Evolutionary conservation across 1,284 basidiomycete genomes (phyloP), one percentile per base, ranked within the genome.

Genomic region (Rhodotorula mucilaginosa): DNA sequence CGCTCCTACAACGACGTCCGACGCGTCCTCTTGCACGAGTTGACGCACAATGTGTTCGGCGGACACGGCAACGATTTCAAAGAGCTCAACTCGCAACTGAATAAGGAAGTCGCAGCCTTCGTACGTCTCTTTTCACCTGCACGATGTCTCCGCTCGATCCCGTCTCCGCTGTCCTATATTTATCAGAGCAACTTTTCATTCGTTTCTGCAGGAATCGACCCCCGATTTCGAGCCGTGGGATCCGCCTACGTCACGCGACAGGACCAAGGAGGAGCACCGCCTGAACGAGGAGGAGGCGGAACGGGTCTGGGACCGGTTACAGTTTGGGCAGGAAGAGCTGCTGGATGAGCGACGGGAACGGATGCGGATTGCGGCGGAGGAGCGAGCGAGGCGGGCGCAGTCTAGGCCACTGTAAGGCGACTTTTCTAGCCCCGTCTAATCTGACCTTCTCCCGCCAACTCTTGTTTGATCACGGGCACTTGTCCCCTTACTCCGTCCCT

Each of bases 31-130:
- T 89, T 89, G 76, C 90, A 92, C 79, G 90, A 91, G 78, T 81
- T 91, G 47, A 82, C 88, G 39, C 90, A 91, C 79, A 91, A 90
- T 76, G 84, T 88, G 0, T 88, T 87, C 85, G 83, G 86, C 2
- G 86, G 87, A 69, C 90, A 91, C 90, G 64, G 66, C 61, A 61
- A 65, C 34, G 63, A 87, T 87, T 91, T 91, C 81, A 91, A 90
- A 78, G 85, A 86, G 69, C 83, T 91, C 19, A 90, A 91, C 79
- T 91, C 89, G 1, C 83, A 85, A 66, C 84, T 91, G 3, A 91
- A 90, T 78, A 84, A 85, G 21, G 88, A 92, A 78, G 88, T 91
- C 2, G 83, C 83, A 2, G 86, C 87, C 73, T 90, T 86, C 68
- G 39, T 44, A 12, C 13, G 39, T 44, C 39, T 44, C 39, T 44